Evolutionary conservation across 306 rosid species (phyloP).

Genomic region (Hippophae tibetana): DNA sequence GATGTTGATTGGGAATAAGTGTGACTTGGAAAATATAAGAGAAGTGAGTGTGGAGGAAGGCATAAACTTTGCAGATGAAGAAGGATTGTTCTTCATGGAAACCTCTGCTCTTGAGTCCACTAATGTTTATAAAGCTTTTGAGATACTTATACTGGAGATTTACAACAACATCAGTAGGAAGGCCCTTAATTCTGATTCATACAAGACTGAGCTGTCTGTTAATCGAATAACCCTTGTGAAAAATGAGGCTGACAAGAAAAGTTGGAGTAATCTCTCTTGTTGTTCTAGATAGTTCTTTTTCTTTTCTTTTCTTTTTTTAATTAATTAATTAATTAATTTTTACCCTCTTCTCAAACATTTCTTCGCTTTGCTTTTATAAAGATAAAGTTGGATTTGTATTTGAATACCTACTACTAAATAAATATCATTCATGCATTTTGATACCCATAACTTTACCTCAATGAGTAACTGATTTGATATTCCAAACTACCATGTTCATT

Average conservation of each 20-base stretch:
- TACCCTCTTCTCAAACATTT: not conserved
- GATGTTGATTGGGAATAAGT: conserved; percentile 90
- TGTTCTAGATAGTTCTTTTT: conserved; percentile 43
- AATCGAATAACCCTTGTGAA: conserved; percentile 59
- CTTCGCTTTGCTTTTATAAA: too few relatives aligned
- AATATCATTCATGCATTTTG: too few relatives aligned
- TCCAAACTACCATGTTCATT: too few relatives aligned
- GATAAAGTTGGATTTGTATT: too few relatives aligned
- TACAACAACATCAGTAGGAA: conserved; percentile 75
- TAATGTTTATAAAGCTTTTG: conserved; percentile 73
- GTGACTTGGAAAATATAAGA: conserved; percentile 83
- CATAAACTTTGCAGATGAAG: conserved; percentile 68
- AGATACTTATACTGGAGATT: conserved; percentile 68
- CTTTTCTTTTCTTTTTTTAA: conserved; percentile 4
- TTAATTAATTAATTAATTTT: not conserved
- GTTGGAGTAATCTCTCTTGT: conserved; percentile 43
- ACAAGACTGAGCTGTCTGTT: conserved; percentile 71
- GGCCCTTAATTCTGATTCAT: conserved; percentile 65
- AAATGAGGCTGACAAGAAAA: conserved; percentile 46
- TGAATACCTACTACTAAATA: too few relatives aligned
- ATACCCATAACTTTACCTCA: too few relatives aligned
- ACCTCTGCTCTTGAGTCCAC: conserved; percentile 89
- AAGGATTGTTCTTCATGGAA: conserved; percentile 88
- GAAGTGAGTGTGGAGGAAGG: conserved; percentile 74
- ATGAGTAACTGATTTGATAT: too few relatives aligned